Base-by-base conservation (phyloP, 352 stramenopile species). In the Pythium brachiatum region DNA sequence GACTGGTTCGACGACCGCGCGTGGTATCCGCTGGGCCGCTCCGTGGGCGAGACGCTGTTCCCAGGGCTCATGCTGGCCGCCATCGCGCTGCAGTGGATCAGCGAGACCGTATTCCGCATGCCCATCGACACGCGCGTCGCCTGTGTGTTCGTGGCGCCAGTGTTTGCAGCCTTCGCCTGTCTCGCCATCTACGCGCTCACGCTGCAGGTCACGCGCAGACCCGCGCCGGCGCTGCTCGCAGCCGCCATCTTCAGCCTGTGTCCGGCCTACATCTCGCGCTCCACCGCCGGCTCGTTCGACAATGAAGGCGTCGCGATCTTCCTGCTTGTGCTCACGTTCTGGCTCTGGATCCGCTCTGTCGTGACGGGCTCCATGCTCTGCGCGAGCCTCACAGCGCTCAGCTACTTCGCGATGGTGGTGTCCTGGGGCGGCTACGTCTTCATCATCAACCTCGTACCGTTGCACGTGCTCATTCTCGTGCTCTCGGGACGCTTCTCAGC, bases 371-470 rank as follows among this genome's bases (percentile, higher is more conserved):
- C 76, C 11, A 96, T 97, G 82, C 53, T 96, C 31, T 75, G 65
- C 60, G 81, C 83, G 7, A 81, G 68, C 2, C 27, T 71, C 4
- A 70, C 73, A 15, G 81, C 86, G 68, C 70, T 99, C 23, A 78
- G 83, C 3, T 99, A 99, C 72, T 98, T 99, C 70, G 96, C 96
- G 68, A 98, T 98, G 92, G 96, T 97, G 15, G 79, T 97, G 7
- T 95, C 95, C 1, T 99, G 97, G 97, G 97, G 97, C 66, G 97
- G 97, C 53, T 99, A 99, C 74, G 94, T 99, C 29, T 99, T 99
- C 78, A 98, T 99, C 47, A 90, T 99, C 73, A 99, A 99, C 76
- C 83, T 99, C 41, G 88, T 99, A 38, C 97, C 95, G 29, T 89
- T 98, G 25, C 95, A 99, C 73, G 91, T 97, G 16, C 74, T 98